Evolutionary conservation across 2,329 filamentous ascomycete genomes (phyloP).

Genomic region (Fusarium sp.): DNA sequence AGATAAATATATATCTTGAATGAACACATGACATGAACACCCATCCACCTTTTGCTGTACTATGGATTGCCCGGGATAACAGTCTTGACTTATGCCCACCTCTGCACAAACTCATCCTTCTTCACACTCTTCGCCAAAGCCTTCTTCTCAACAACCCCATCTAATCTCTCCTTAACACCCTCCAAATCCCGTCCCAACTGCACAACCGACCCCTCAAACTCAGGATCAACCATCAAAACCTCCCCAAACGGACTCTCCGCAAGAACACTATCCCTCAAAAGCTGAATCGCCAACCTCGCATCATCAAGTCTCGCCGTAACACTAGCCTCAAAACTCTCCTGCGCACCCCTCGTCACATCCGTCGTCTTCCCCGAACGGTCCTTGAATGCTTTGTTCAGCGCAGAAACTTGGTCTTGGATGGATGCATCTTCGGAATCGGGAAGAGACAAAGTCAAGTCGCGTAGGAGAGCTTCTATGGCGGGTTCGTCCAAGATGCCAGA

Average conservation of each 20-base stretch:
- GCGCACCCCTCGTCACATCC: conserved; percentile 58
- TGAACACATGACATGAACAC: background rate
- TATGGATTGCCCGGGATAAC: too few species aligned
- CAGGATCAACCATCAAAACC: conserved; percentile 63
- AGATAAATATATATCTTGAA: background rate
- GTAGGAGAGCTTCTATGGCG: conserved; percentile 61
- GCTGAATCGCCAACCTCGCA: conserved; percentile 58
- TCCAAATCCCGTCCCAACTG: conserved; percentile 59
- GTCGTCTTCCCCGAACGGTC: conserved; percentile 57
- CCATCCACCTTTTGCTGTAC: too few species aligned
- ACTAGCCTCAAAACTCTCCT: conserved; percentile 61
- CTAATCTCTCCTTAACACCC: conserved; percentile 54
- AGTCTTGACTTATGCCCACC: conserved; percentile 43
- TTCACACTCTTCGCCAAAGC: conserved; percentile 57
- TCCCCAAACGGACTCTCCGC: conserved; percentile 62
- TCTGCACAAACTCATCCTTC: conserved; percentile 58
- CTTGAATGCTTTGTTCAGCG: conserved; percentile 51
- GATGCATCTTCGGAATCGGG: conserved; percentile 49
- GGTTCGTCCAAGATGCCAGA: conserved; percentile 52
- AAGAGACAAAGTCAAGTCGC: conserved; percentile 58
- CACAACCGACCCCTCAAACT: conserved; percentile 62
- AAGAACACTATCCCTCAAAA: conserved; percentile 63
- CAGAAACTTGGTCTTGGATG: conserved; percentile 42
- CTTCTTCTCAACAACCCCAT: conserved; percentile 52
- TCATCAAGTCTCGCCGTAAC: conserved; percentile 59